Percentiles rank a stretch among this genome's conserved stretches.
Evolutionary conservation across 1,284 basidiomycete genomes (phyloP).

Genomic region (Porogramme epimiltina): DNA sequence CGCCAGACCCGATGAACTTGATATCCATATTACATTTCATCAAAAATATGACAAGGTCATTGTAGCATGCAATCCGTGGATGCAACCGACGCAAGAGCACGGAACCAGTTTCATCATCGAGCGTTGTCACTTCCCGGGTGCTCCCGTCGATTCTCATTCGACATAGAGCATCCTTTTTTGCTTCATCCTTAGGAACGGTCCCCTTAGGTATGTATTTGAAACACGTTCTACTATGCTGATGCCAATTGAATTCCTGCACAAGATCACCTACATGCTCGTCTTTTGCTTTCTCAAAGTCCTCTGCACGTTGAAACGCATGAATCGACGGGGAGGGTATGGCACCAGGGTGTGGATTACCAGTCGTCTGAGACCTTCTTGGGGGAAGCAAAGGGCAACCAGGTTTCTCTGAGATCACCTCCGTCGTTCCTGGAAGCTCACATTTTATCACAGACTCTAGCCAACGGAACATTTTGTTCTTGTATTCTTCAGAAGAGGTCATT

Average conservation of each 20-base stretch:
- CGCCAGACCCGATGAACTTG: slow-evolving; percentile 32
- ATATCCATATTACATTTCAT: slow-evolving; percentile 32
- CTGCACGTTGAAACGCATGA: neutral
- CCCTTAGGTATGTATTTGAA: slow-evolving; percentile 13
- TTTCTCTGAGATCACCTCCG: neutral
- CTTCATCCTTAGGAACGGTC: neutral
- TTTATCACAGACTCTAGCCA: slow-evolving; percentile 12
- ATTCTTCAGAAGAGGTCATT: neutral
- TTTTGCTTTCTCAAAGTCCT: neutral
- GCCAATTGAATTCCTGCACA: slow-evolving; percentile 14
- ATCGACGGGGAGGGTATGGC: neutral
- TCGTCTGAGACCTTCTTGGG: too few relatives aligned
- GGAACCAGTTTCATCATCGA: slow-evolving; percentile 12
- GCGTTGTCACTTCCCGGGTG: neutral
- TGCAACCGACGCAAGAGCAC: slow-evolving; percentile 23
- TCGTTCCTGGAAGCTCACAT: slow-evolving; percentile 4
- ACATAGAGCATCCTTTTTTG: neutral
- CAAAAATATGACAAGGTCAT: slow-evolving; percentile 20
- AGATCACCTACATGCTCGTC: neutral
- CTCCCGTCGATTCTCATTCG: neutral
- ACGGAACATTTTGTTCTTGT: neutral
- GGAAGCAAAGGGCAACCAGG: neutral
- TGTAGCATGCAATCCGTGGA: slow-evolving; percentile 27
- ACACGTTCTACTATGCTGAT: slow-evolving; percentile 17
- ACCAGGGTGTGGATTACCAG: neutral